A percentile compares a stretch with the other conserved stretches of the same genome.
Conservation (phyloP, 306 rosid species). For the Trifolium fragiferum region DNA sequence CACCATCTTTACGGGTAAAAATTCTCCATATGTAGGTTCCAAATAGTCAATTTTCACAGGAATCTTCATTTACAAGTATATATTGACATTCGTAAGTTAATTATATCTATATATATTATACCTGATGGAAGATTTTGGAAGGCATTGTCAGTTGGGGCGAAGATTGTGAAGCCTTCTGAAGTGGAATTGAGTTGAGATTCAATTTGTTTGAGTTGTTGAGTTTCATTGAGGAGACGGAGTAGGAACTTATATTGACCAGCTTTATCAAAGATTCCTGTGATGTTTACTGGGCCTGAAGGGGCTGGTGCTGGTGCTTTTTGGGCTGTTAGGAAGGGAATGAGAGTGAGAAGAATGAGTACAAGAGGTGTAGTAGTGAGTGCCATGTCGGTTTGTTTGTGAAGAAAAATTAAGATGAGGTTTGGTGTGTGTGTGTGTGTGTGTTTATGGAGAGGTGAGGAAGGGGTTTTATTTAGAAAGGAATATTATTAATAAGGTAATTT, state of each 20-base stretch:
- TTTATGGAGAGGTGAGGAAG: constrained; percentile 1
- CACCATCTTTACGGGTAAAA: no score
- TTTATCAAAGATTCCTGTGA: constrained; percentile 62
- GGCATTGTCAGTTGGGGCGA: constrained; percentile 94
- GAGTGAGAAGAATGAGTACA: constrained; percentile 48
- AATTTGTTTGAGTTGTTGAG: constrained; percentile 59
- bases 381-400: constrained; percentile 45
- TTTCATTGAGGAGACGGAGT: constrained; percentile 57
- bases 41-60: no score
- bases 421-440: neutral
- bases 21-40: no score
- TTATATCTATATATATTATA: neutral
- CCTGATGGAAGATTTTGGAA: constrained; percentile 53
- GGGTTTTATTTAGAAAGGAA: constrained; percentile 48
- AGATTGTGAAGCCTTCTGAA: constrained; percentile 62
- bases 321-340: constrained; percentile 50
- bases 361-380: constrained; percentile 46
- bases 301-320: constrained; percentile 66
- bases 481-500: neutral
- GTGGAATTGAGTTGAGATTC: constrained; percentile 66
- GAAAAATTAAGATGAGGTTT: neutral
- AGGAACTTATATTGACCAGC: constrained; percentile 68
- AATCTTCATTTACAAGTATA: no score
- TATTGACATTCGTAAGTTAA: no score
- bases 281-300: constrained; percentile 57